Base-by-base conservation (phyloP, 78 protist species). In the Dictyostelium capitatum region DNA sequence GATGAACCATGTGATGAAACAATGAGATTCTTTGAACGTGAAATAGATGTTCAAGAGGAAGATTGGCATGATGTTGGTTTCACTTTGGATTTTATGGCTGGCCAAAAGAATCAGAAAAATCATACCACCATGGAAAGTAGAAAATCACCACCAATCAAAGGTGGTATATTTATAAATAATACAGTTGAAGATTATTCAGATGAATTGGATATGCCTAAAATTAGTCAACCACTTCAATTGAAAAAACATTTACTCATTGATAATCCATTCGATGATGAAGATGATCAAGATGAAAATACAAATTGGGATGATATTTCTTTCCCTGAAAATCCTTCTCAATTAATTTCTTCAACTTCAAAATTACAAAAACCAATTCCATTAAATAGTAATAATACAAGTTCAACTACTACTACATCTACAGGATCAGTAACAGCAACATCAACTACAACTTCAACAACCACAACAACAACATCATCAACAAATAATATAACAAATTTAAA, bases 191-290 rank as follows among this genome's bases (percentile, higher is more conserved):
- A 87, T 43, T 87, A 87, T 28, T 51, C 82, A 11, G 84, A 77
- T 51, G 93, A 87, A 32, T 50, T 87, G 28, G 48, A 20, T 15
- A 32, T 87, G 12, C 74, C 83, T 5, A 20, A 37, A 25, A 62
- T 30, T 41, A 59, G 47, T 15, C 28, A 62, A 82, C 83, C 74
- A 65, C 53, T 87, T 11, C n/a, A 62, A 59, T 47, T 87, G 5
- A 87, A 87, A 54, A 59, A 57, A 51, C 87, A 59, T 30, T 37
- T 43, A 3, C 54, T 87, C 51, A 37, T 48, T 32, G 93, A 56
- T 47, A 65, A 87, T 64, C 93, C 93, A 64, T 87, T 87, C 51
- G 93, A 67, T 20, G 92, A 85, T 77, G 91, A 84, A 10, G 64
- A 53, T 37, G 72, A 57, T 12, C 74, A 74, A 7, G 91, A 73